Percentiles rank a stretch among this genome's conserved stretches.
phyloP scores from a whole-genome alignment of 257 asterid species.

The Nicotiana undulata region DNA sequence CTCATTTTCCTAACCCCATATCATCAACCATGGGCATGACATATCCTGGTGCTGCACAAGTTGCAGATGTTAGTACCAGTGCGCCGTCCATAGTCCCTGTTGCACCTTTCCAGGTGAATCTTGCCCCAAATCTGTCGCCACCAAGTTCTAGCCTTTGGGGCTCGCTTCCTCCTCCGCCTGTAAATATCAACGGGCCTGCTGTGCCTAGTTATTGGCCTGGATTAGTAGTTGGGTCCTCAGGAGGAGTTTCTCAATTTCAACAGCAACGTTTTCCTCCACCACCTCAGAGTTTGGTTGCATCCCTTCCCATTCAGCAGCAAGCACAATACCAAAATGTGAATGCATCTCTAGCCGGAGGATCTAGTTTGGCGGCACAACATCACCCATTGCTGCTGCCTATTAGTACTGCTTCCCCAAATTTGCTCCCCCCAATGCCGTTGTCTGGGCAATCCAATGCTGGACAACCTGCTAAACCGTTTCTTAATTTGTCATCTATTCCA shows the following conservation, averaged over 20 bases:
- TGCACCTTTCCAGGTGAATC: slow-evolving; percentile 15
- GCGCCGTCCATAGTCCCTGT: slow-evolving; percentile 7
- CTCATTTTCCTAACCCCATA: slow-evolving; percentile 9
- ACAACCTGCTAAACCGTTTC: neutral
- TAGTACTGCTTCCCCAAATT: slow-evolving; percentile 7
- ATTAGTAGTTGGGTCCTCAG: slow-evolving; percentile 10
- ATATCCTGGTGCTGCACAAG: slow-evolving; percentile 11
- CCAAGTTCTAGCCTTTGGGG: slow-evolving; percentile 12
- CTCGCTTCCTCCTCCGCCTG: slow-evolving; percentile 12
- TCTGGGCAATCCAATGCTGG: slow-evolving; percentile 7
- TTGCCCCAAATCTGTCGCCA: neutral
- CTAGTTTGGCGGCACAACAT: slow-evolving; percentile 7
- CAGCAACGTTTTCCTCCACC: slow-evolving; percentile 14
- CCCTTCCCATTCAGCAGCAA: slow-evolving; percentile 16
- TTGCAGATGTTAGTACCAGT: slow-evolving; percentile 10
- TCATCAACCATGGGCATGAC: slow-evolving; percentile 7
- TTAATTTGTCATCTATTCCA: slow-evolving; percentile 4
- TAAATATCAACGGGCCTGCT: slow-evolving; percentile 15
- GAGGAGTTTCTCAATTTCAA: slow-evolving; percentile 14
- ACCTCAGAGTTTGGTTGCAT: slow-evolving; percentile 12
- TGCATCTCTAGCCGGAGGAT: slow-evolving; percentile 7
- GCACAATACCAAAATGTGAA: slow-evolving; percentile 10
- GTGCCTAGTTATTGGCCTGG: slow-evolving; percentile 18
- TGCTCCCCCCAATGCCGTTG: slow-evolving; percentile 10
- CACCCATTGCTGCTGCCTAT: slow-evolving; percentile 8